Evolutionary conservation across 2,329 filamentous ascomycete genomes (phyloP), one percentile per base, ranked within the genome.

Genomic region (Lasiodiplodia citricola): DNA sequence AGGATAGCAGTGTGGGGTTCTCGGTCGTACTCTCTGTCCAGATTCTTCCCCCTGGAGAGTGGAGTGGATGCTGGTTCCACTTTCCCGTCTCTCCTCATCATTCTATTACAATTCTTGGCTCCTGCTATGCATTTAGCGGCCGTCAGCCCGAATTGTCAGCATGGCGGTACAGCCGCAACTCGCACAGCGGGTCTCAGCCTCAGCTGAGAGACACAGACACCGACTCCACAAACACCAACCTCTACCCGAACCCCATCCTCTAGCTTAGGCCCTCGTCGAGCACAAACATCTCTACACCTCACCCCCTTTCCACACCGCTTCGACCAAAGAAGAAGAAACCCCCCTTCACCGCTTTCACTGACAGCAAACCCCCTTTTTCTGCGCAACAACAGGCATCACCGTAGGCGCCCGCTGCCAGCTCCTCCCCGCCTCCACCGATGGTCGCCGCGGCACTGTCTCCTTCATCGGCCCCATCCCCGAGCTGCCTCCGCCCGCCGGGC

Each of bases 401-500:
- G 69, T 81, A 28, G 76, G 74, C 18, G 76, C 75, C 62, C 80
- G 86, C 69, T 82, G 80, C 72, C 81, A 81, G 71, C 78, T 87
- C 54, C 77, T 84, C n/a, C 78, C 86, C 75, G 86, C 85, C 63
- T 87, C 86, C 64, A 87, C 92, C 69, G 91, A 95, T 77, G 83
- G 81, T 44, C 87, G 90, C 70, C 87, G 92, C 73, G 93, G 93
- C 67, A 86, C 85, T 58, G 85, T 95, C 73, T 85, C 83, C 79
- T 94, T 91, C 77, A 86, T 94, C 66, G 92, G 92, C 35, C 86
- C 89, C 23, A 90, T 95, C 58, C 86, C 88, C 70, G 90, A 94
- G 80, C 93, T 95, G 71, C 89, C 90, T 4, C 86, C 86, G 64
- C 84, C 88, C 81, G 81, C 21, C 70, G 72, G 67, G 3, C 74